These are phyloP conservation scores for Marvania coccoides DNA, from an alignment of 139 green algal genomes.

Conservation along the genomic window DNA sequence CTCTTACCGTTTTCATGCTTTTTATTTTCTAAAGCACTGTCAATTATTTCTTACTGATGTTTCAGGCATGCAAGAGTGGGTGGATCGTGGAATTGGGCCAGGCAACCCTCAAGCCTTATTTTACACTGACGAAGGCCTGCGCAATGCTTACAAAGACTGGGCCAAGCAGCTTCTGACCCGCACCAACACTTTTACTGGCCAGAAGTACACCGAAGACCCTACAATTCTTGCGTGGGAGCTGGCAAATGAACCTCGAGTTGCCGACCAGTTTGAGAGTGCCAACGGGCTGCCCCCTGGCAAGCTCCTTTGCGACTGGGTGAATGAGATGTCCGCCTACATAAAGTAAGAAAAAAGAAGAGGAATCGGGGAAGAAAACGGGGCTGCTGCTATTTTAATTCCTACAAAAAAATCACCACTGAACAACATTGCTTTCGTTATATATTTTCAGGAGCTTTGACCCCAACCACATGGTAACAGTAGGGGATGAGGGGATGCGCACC, in stretches of 20 bases:
- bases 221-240: constrained; percentile 54
- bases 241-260: background rate
- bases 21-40: no score
- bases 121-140: constrained; percentile 10
- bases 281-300: background rate
- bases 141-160: constrained; percentile 46
- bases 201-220: constrained; percentile 42
- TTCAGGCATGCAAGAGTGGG: constrained; percentile 39
- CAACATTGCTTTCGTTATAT: background rate
- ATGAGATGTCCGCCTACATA: background rate
- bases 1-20: no score
- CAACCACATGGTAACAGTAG: background rate
- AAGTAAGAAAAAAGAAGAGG: no score
- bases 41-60: no score
- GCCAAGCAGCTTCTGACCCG: constrained; percentile 34
- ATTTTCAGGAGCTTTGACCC: background rate
- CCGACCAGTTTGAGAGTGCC: background rate
- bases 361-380: no score
- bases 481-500: background rate
- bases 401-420: no score
- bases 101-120: constrained; percentile 19
- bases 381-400: no score
- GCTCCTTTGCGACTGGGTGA: background rate
- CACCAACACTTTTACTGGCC: constrained; percentile 37
- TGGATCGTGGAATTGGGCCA: constrained; percentile 27